Conservation (phyloP, 2,329 filamentous ascomycete species). For the Talaromyces albobiverticillius region DNA sequence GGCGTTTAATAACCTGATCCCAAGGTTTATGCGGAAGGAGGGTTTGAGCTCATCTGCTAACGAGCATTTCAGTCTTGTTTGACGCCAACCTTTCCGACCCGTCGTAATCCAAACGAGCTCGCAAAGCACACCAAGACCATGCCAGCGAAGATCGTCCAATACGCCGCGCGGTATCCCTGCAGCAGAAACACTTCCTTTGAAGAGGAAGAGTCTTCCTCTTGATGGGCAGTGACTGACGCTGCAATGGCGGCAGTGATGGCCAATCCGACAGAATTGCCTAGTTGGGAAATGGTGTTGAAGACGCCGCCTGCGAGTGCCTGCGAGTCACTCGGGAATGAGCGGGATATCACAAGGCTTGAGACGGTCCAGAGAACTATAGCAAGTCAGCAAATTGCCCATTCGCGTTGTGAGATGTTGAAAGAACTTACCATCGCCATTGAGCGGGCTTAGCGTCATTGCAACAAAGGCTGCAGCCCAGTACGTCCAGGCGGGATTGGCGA, state of each 20-base stretch:
- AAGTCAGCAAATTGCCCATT: constrained; percentile 15
- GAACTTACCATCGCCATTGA: constrained; percentile 38
- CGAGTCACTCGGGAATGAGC: constrained; percentile 53
- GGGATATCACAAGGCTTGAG: constrained; percentile 53
- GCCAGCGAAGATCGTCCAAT: constrained; percentile 52
- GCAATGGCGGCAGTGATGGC: constrained; percentile 50
- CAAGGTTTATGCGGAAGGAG: too few species aligned
- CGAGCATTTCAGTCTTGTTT: constrained; percentile 26
- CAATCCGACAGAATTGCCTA: constrained; percentile 54
- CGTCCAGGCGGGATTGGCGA: constrained; percentile 44
- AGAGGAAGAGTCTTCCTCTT: constrained; percentile 19
- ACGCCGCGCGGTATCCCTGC: constrained; percentile 51
- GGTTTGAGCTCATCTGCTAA: too few species aligned
- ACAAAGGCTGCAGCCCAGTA: constrained; percentile 49
- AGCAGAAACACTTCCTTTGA: constrained; percentile 38
- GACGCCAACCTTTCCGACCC: constrained; percentile 49
- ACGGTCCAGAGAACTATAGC: constrained; percentile 52
- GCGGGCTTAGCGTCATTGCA: constrained; percentile 43
- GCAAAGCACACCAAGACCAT: constrained; percentile 39
- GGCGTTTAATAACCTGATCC: too few species aligned
- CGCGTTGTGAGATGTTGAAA: background rate
- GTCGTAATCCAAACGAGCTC: constrained; percentile 44
- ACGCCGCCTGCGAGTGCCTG: constrained; percentile 61
- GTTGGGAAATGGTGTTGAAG: constrained; percentile 58
- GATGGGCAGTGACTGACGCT: constrained; percentile 35